These are phyloP conservation scores for Oryza glumipatula DNA, from an alignment of 176 grass and related monocot genomes.

Conservation along the genomic window DNA sequence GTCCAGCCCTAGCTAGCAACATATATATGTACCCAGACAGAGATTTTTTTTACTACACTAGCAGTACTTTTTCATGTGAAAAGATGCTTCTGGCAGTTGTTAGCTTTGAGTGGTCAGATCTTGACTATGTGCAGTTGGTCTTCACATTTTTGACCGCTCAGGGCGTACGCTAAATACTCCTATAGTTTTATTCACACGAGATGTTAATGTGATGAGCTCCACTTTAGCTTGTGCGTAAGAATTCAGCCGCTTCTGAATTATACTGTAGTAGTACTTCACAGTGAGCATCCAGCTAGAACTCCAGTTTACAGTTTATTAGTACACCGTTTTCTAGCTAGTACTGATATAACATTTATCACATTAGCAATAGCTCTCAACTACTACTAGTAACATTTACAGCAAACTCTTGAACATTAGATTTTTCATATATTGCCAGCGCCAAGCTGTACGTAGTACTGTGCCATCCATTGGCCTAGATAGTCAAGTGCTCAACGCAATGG, in stretches of 20 bases:
- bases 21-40: conserved; percentile 20
- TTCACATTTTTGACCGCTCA: conserved; percentile 24
- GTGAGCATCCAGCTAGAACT: too few species aligned
- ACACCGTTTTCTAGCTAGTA: conserved; percentile 5
- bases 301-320: background rate
- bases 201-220: background rate
- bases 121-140: conserved; percentile 46
- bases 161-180: conserved; percentile 7
- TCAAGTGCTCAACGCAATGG: background rate
- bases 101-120: conserved; percentile 55
- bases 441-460: background rate
- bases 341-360: background rate
- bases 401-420: background rate
- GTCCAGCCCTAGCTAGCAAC: conserved; percentile 31
- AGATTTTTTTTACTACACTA: conserved; percentile 31
- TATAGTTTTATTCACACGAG: conserved; percentile 38
- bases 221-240: background rate
- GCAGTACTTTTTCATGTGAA: conserved; percentile 43
- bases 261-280: too few species aligned
- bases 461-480: conserved; percentile 14
- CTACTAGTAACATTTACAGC: background rate
- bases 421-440: background rate
- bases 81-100: conserved; percentile 52
- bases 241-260: background rate
- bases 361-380: background rate